Base-by-base conservation (phyloP, 1,284 basidiomycete genomes). In the Porphyrellus sp. region DNA sequence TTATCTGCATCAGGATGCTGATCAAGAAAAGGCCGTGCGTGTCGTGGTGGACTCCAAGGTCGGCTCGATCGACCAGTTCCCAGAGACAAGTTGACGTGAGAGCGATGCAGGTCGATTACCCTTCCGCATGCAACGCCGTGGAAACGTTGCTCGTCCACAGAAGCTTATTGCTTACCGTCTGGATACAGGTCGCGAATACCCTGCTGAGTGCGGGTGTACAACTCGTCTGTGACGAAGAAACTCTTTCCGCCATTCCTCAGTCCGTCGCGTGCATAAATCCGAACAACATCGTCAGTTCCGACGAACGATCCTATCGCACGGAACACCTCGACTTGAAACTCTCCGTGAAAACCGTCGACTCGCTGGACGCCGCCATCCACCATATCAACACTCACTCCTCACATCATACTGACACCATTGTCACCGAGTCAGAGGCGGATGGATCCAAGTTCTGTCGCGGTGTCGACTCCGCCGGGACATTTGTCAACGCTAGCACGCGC, bases 371-470 rank as follows among this genome's bases (percentile, higher is more conserved):
- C 15, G 96, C 96, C 5, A 89, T 98, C 56, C 62, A 78, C 50
- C 93, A 93, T 75, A 97, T 99, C 77, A 98, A 98, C 73, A 70
- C 80, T 5, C 91, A 98, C 69, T 92, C 90, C 0, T 96, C 93
- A 2, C 93, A 97, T 64, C 97, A 99, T 71, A 99, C 97, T 28
- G 97, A 99, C 68, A 74, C 80, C 45, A 98, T 99, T 68, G 80
- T 99, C 38, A 93, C 94, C n/a, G 90, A 96, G 69, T 79, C 82
- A 46, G 57, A 59, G 27, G 77, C 83, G 13, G 74, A 83, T 39
- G 91, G 88, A 33, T 78, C 82, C 20, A 76, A 75, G 23, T 99
- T 98, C 75, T 91, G 88, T 62, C 79, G 87, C 21, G 90, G 90
- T 2, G 86, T 99, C 24, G 93, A 96, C 70, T 91, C 87, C 2